phyloP scores from a whole-genome alignment of 768 basidiomycete species.

The Pulveroboletus sp. region DNA sequence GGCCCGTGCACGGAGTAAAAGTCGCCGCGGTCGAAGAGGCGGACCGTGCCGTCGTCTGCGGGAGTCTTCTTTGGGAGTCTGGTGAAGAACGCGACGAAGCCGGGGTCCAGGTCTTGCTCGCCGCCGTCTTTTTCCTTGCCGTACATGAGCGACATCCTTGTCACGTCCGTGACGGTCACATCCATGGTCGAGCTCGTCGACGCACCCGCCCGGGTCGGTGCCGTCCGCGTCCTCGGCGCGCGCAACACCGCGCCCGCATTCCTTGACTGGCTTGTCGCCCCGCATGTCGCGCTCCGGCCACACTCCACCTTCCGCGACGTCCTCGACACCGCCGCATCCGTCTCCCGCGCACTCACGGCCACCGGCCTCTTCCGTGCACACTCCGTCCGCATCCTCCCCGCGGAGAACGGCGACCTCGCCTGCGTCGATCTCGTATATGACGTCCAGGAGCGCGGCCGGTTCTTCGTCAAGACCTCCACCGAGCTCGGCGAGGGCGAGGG shows the following conservation, averaged over 20 bases:
- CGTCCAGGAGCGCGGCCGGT: slow-evolving; percentile 70
- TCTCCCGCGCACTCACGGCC: slow-evolving; percentile 61
- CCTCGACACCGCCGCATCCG: slow-evolving; percentile 61
- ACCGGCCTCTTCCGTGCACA: slow-evolving; percentile 77
- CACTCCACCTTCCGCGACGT: slow-evolving; percentile 54
- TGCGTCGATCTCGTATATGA: slow-evolving; percentile 82
- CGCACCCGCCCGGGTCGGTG: slow-evolving; percentile 61
- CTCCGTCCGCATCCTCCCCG: slow-evolving; percentile 57
- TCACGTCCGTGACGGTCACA: slow-evolving; percentile 20
- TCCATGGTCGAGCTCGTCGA: slow-evolving; percentile 37
- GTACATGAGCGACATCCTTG: slow-evolving; percentile 58
- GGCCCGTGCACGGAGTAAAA: slow-evolving; percentile 87
- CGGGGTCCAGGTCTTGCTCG: slow-evolving; percentile 51
- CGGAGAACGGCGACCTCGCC: slow-evolving; percentile 47
- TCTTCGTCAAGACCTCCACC: slow-evolving; percentile 77
- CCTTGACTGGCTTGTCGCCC: slow-evolving; percentile 72
- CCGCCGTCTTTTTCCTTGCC: slow-evolving; percentile 57
- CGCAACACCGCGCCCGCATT: slow-evolving; percentile 72
- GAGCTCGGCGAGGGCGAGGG: slow-evolving; percentile 94
- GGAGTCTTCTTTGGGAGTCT: slow-evolving; percentile 64
- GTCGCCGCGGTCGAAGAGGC: slow-evolving; percentile 81
- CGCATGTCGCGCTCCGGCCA: slow-evolving; percentile 40
- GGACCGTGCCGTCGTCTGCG: slow-evolving; percentile 69
- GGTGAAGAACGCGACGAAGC: slow-evolving; percentile 70
- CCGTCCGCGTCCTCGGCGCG: slow-evolving; percentile 81